A percentile compares a stretch with the other conserved stretches of the same genome.
phyloP scores from a whole-genome alignment of 805 yeast genomes.

The Lipomyces sp. region DNA sequence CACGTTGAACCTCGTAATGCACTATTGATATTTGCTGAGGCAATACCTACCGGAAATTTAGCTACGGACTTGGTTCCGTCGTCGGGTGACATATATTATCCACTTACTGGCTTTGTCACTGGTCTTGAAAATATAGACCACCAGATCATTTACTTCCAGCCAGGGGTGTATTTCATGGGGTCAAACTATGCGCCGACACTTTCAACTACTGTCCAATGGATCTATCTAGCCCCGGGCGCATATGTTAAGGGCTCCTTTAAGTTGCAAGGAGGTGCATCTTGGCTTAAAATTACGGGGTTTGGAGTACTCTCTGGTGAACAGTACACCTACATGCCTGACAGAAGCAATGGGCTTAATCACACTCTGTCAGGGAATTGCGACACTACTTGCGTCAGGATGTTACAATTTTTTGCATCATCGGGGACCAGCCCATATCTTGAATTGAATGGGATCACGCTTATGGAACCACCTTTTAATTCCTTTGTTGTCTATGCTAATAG shows the following conservation, averaged over 20 bases:
- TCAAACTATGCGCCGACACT: background rate
- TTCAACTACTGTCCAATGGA: background rate
- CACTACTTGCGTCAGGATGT: too few species aligned
- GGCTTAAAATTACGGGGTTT: too few species aligned
- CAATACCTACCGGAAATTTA: background rate
- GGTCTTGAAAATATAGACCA: background rate
- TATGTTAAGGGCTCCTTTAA: background rate
- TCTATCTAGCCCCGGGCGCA: conserved; percentile 1
- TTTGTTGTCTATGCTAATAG: conserved; percentile 1
- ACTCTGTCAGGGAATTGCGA: too few species aligned
- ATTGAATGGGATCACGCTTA: background rate
- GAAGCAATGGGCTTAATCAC: background rate
- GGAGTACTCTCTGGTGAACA: conserved; percentile 2
- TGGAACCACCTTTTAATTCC: background rate
- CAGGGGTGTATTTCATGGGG: background rate
- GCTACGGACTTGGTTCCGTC: background rate
- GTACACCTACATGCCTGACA: background rate
- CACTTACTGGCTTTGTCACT: background rate
- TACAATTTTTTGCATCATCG: too few species aligned
- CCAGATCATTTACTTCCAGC: conserved; percentile 7
- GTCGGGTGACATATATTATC: background rate
- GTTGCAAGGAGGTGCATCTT: conserved; percentile 3
- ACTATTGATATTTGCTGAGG: conserved; percentile 5
- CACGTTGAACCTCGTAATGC: background rate
- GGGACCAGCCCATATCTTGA: background rate